Evolutionary conservation across 495 filamentous ascomycete genomes (phyloP).

Genomic region (Achaetomiella virescens): DNA sequence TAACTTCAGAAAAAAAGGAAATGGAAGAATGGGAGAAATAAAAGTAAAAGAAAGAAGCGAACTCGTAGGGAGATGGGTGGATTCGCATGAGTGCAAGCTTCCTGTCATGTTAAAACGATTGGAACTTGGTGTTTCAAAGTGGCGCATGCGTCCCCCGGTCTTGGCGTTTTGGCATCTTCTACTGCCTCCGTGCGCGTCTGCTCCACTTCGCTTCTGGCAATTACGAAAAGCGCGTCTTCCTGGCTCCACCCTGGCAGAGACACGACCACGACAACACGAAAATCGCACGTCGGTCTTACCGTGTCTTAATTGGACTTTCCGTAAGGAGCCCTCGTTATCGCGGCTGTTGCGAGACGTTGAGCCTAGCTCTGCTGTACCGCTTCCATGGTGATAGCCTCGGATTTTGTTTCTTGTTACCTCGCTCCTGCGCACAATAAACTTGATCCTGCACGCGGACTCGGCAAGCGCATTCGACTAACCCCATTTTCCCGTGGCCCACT

Average conservation of each 20-base stretch:
- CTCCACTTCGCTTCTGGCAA: slow-evolving; percentile 1
- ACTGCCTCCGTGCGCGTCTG: neutral
- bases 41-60: too few species aligned
- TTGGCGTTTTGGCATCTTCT: neutral
- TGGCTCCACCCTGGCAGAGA: slow-evolving; percentile 8
- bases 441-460: slow-evolving; percentile 14
- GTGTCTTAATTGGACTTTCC: slow-evolving; percentile 26
- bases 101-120: too few species aligned
- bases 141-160: neutral
- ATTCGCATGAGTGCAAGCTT: too few species aligned
- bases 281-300: slow-evolving; percentile 24
- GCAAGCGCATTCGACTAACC: slow-evolving; percentile 16
- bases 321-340: slow-evolving; percentile 6
- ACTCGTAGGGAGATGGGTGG: too few species aligned
- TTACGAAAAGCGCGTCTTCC: slow-evolving; percentile 12
- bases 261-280: slow-evolving; percentile 29
- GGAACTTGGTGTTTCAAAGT: too few species aligned
- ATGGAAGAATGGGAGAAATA: too few species aligned
- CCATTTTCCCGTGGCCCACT: slow-evolving; percentile 15
- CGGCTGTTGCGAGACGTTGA: neutral
- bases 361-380: neutral
- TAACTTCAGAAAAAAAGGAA: too few species aligned
- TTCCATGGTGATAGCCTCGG: neutral
- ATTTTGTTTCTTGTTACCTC: neutral
- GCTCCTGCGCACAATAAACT: slow-evolving; percentile 9